Base-by-base conservation (phyloP, 192 early-diverging fungal species). In the Gaertneriomyces semiglobifer region DNA sequence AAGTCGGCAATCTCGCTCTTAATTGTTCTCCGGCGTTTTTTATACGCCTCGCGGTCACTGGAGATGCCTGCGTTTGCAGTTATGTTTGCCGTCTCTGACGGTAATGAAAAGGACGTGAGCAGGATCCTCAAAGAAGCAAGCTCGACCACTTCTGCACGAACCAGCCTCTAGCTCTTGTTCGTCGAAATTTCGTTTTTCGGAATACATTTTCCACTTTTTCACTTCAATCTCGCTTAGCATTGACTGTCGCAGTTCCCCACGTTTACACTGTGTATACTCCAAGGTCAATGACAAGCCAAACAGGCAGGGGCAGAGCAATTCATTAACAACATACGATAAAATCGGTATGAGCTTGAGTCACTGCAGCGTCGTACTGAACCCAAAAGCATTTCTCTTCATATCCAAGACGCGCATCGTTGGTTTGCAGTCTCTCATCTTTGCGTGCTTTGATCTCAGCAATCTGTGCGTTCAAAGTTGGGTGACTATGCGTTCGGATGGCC, bases 121-220 rank as follows among this genome's bases (percentile, higher is more conserved):
- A 33, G 1, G 25, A 33, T 33, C 25, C 25, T 33, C 1, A 33
- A 33, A 33, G 25, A 33, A 33, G 25, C 25, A 33, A 33, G 25
- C 25, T 33, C 25, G 2, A 33, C 25, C 25, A 33, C 25, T 33
- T 33, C 25, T 2, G 25, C 25, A 33, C 25, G 25, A 0, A 33
- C 25, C 25, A 33, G 25, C 25, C 25, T 33, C 25, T 33, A 33
- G 25, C 25, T 33, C 25, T 33, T 33, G 25, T 33, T 33, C 25
- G 25, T 70, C 60, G 18, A 70, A 14, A 25, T 44, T 53, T 5
- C 68, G 68, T 11, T 56, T 52, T 59, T 70, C 68, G 16, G 54
- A 59, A 25, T 10, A 42, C 68, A 70, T 70, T 53, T 51, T 50
- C 68, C 68, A 70, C n/a, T 61, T 47, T 51, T 70, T 70, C 25